Evolutionary conservation across 768 basidiomycete genomes (phyloP), one percentile per base, ranked within the genome.

Genomic region (Boletus speciosus): DNA sequence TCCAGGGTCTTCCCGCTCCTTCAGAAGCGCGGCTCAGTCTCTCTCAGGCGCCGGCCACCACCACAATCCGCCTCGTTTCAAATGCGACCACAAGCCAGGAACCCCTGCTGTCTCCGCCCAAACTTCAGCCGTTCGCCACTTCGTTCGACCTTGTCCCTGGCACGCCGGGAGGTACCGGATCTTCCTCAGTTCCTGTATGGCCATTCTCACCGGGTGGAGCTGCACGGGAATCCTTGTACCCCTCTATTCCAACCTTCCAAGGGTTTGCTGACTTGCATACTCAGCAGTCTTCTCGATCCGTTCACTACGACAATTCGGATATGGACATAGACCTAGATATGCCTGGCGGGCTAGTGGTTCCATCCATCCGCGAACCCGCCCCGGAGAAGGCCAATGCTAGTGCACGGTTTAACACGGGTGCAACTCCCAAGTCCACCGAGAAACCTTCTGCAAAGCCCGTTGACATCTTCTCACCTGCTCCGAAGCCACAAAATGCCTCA

Each of bases 61-160:
- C 75, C 25, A 82, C 80, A 27, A 74, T 81, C 47, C 76, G 78
- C 31, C 76, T 81, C 9, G 71, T 81, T 48, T 72, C 72, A 32
- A 64, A 69, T 10, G 49, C 65, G 23, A 5, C 51, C 23, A 45
- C 60, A 42, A 52, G 64, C 49, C 34, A 60, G 10, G 63, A 69
- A 49, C 57, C 56, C 55, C 62, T 51, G 36, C 47, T 66, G 12
- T 74, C 71, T 32, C 88, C 88, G 0, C 89, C 89, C 0, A 80
- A 78, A 49, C 77, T 92, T 4, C 76, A 80, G 57, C 83, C 88
- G 0, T 83, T 85, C 63, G 71, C 79, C 43, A 87, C 88, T 3
- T 74, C 76, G 10, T 90, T 88, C 59, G 87, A 90, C 57, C 74
- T 90, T 29, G 77, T 80, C 19, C 74, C 85, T 58, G 81, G 75